Evolutionary conservation across 805 yeast genomes (phyloP), one percentile per base, ranked within the genome.

Genomic region (Isabelozyma heimii): DNA sequence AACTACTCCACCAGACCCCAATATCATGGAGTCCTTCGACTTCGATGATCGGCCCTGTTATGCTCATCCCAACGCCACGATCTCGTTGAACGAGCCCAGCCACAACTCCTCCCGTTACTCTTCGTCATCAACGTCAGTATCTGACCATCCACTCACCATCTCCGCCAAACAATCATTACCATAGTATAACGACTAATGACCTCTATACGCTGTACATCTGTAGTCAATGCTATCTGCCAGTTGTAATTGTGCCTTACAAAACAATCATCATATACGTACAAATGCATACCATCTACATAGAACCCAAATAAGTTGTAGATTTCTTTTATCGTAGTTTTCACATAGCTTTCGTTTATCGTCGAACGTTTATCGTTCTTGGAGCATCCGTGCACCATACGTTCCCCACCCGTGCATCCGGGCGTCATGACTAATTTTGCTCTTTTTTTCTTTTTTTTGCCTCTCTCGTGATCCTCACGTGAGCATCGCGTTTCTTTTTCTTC

Each of bases 61-160:
- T 51, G 77, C 79, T 3, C 79, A 73, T 54, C 79, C 79, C 2
- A 66, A 72, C 48, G 77, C 77, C 26, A 66, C 60, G 40, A 64
- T 73, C 5, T 56, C 60, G 15, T 52, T 65, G 38, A 48, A 54
- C 33, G 57, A 50, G 4, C 26, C 48, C 17, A 15, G 44, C 8
- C 26, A 45, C 16, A 13, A 5, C n/a, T 9, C 35, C 8, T 10
- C 35, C 10, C 35, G 35, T 4, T 30, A 30, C 35, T 30, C 35
- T 5, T 43, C 51, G 17, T 51, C 52, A 12, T 40, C 52, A 2
- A 28, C 46, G n/a, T 17, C 16, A 8, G 8, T 17, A 17, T 46
- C 42, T 14, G 13, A 37, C 9, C 15, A 10, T n/a, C 40, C 20
- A 8, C n/a, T 37, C 16, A 37, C 40, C 20, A 37, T 37, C 14